Evolutionary conservation across 2,329 filamentous ascomycete species (phyloP), one percentile per base, ranked within the genome.

Genomic region (Penicillium hordei): DNA sequence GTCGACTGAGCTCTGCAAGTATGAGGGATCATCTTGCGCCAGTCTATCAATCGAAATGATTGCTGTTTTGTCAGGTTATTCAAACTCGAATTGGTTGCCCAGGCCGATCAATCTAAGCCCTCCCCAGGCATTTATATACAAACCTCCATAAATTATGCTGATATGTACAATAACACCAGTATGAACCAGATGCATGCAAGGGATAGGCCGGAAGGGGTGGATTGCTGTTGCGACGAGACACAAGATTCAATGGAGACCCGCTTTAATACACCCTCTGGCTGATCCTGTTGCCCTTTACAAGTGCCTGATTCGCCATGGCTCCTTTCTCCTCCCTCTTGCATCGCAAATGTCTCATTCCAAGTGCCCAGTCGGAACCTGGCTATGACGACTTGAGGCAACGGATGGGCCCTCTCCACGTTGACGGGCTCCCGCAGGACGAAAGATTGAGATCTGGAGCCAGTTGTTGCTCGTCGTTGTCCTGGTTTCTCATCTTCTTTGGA

Each of bases 261-360:
- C 64, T 64, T 52, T 34, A 39, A 52, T 60, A 62, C 57, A 65
- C 59, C 65, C 60, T 67, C 43, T 45, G 57, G 65, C 15, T 53
- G 62, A 66, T 65, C 69, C 57, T 66, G 64, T 67, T 70, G 67
- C 68, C 68, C 63, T 68, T 58, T 31, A 44, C 50, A 55, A 62
- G 61, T 60, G 57, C 38, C 52, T 66, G 65, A 67, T 67, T 67
- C 60, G 65, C 50, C 44, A 60, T 52, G 61, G 59, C 52, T 52
- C 58, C 60, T 42, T 60, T 49, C 58, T 53, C 59, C 62, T 58
- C 60, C 57, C 59, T 58, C 60, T 57, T 67, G 61, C 63, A 68
- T 69, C 62, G 60, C 61, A 62, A 54, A 62, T 68, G 69, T 72
- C 68, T 72, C 70, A 72, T 69, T 72, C 65, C 63, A 60, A 51